phyloP scores from a whole-genome alignment of 306 rosid species.

The Vicia sativa region DNA sequence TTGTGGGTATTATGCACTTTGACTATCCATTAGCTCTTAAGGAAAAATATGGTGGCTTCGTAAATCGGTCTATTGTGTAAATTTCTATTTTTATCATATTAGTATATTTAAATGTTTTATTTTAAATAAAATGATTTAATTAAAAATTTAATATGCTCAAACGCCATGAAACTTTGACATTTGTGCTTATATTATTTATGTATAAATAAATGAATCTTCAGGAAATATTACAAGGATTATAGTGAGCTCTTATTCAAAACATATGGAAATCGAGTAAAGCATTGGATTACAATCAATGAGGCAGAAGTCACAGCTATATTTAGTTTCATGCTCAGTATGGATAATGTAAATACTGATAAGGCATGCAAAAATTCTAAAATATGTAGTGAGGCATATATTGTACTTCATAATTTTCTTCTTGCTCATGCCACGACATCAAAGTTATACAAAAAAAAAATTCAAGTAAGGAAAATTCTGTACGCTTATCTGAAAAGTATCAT shows the following conservation, averaged over 20 bases:
- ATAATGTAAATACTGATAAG: conserved; percentile 34
- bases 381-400: conserved; percentile 46
- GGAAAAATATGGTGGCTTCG: conserved; percentile 26
- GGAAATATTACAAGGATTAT: conserved; percentile 45
- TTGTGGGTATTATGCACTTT: conserved; percentile 37
- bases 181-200: no score
- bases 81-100: not conserved
- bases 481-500: no score
- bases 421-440: conserved; percentile 42
- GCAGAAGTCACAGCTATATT: conserved; percentile 34
- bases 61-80: conserved; percentile 44
- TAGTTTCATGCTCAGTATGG: conserved; percentile 36
- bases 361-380: conserved; percentile 8
- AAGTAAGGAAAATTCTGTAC: not conserved
- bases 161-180: no score
- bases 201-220: conserved; percentile 21
- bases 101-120: not conserved
- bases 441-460: conserved; percentile 39
- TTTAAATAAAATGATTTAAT: not conserved
- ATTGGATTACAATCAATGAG: conserved; percentile 52
- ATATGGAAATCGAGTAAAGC: conserved; percentile 55
- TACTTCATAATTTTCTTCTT: conserved; percentile 43
- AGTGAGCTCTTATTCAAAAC: conserved; percentile 42
- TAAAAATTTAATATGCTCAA: not conserved
- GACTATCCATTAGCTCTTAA: conserved; percentile 37